Base-by-base conservation (phyloP, 2,329 filamentous ascomycete genomes). In the Emmonsiellopsis sp. region DNA sequence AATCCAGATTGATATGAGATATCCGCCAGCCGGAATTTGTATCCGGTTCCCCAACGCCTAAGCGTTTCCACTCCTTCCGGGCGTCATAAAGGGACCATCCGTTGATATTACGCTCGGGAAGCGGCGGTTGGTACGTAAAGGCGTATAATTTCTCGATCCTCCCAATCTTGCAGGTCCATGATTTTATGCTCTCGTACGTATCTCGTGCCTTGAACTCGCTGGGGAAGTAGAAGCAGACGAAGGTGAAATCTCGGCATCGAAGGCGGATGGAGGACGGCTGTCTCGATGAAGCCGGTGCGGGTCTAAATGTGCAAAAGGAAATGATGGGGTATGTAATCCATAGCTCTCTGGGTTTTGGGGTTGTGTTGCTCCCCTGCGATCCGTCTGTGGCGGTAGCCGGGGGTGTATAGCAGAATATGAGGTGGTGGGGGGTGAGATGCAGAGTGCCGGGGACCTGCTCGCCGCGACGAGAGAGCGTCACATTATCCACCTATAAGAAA, bases 291-390 rank as follows among this genome's bases (percentile, higher is more conserved):
- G 82, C 78, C 15, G 87, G 85, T 46, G 85, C 83, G 31, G 89
- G 86, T 55, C 89, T 83, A 60, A 92, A 83, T 26, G 80, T 82
- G 72, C 91, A 95, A 64, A 85, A 82, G 41, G 82, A 82, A 63
- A 98, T 89, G 71, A 97, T 91, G 26, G 92, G 91, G 70, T 91
- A 98, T 13, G 93, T 91, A 53, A 97, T 89, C 88, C 92, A 98
- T 66, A 87, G 82, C 70, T 95, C 88, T 66, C 84, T 79, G 20
- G 79, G 75, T 59, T 74, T 75, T 54, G 68, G 67, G n/a, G 61
- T 55, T n/a, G 64, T 57, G 49, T 75, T 69, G 45, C 70, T 65
- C 56, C 70, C 50, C 42, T 52, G 50, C 9, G 63, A 46, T 69
- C 67, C 57, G 67, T 63, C 56, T 70, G 67, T 38, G 71, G 58